A percentile compares a stretch with the other conserved stretches of the same genome.
Evolutionary conservation across 1,139 yeast species (phyloP).

Genomic region (Kodamaea derodonti): DNA sequence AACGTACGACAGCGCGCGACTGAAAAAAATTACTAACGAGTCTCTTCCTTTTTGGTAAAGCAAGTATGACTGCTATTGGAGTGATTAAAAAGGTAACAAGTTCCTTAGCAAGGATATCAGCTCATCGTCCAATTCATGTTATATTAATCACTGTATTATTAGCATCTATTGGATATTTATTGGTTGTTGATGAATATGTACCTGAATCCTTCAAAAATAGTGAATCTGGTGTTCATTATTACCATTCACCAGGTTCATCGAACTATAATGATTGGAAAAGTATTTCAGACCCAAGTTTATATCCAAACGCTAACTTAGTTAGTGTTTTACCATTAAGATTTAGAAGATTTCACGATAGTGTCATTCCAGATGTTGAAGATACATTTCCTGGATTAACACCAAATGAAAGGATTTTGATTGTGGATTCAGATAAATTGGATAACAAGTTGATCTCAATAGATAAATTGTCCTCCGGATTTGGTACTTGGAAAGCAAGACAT

Average conservation of each 20-base stretch:
- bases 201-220: slow-evolving; percentile 31
- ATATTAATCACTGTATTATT: slow-evolving; percentile 69
- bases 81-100: slow-evolving; percentile 27
- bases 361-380: slow-evolving; percentile 33
- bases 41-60: neutral
- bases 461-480: slow-evolving; percentile 33
- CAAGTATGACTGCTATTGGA: neutral
- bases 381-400: slow-evolving; percentile 28
- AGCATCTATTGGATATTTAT: slow-evolving; percentile 78
- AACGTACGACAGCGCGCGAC: neutral
- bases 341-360: slow-evolving; percentile 32
- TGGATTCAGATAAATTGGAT: slow-evolving; percentile 35
- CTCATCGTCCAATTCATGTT: slow-evolving; percentile 86
- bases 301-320: slow-evolving; percentile 41
- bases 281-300: slow-evolving; percentile 22
- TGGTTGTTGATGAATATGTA: slow-evolving; percentile 76
- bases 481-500: slow-evolving; percentile 64
- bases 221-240: slow-evolving; percentile 28
- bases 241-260: slow-evolving; percentile 42
- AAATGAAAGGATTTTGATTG: slow-evolving; percentile 41
- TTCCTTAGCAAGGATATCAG: slow-evolving; percentile 60
- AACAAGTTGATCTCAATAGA: slow-evolving; percentile 29
- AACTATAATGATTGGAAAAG: slow-evolving; percentile 42
- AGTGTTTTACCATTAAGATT: slow-evolving; percentile 57
- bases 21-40: neutral